Evolutionary conservation across 2,329 filamentous ascomycete genomes (phyloP).

Genomic region (Boeremia exigua): DNA sequence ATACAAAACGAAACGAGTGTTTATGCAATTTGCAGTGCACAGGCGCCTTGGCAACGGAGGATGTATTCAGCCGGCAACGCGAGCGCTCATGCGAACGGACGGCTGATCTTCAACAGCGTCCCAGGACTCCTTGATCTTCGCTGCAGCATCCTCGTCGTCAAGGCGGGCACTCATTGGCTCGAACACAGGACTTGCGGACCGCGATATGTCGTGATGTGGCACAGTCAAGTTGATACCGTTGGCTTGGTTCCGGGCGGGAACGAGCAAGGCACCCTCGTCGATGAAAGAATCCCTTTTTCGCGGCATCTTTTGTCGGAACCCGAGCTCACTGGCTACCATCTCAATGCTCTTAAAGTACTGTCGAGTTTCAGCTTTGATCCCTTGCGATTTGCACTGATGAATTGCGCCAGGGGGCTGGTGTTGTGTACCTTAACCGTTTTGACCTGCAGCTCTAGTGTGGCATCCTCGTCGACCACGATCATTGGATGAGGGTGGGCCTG

Average conservation of each 20-base stretch:
- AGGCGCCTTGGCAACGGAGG: background rate
- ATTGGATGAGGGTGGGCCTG: conserved; percentile 83
- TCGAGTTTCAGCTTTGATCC: conserved; percentile 15
- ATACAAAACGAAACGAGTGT: background rate
- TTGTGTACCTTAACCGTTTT: conserved; percentile 46
- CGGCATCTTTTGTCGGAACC: conserved; percentile 54
- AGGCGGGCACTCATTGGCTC: conserved; percentile 46
- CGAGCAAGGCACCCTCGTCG: conserved; percentile 32
- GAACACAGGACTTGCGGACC: conserved; percentile 41
- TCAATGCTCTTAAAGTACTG: conserved; percentile 60
- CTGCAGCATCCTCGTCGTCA: conserved; percentile 30
- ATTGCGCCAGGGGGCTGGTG: conserved; percentile 6
- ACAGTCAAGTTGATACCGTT: conserved; percentile 37
- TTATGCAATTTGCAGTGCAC: too few species aligned
- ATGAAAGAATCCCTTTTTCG: conserved; percentile 45
- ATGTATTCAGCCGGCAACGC: conserved; percentile 26
- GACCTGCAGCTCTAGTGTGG: conserved; percentile 56
- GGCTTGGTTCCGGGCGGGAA: conserved; percentile 24
- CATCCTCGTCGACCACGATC: conserved; percentile 82
- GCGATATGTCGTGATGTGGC: conserved; percentile 39
- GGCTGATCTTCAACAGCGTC: conserved; percentile 39
- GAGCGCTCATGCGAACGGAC: conserved; percentile 41
- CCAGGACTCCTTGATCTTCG: conserved; percentile 24
- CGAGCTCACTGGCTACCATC: conserved; percentile 52
- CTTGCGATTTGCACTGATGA: background rate